Base-by-base conservation (phyloP, 2,329 filamentous ascomycete species). In the Rugonectria rugulosa region DNA sequence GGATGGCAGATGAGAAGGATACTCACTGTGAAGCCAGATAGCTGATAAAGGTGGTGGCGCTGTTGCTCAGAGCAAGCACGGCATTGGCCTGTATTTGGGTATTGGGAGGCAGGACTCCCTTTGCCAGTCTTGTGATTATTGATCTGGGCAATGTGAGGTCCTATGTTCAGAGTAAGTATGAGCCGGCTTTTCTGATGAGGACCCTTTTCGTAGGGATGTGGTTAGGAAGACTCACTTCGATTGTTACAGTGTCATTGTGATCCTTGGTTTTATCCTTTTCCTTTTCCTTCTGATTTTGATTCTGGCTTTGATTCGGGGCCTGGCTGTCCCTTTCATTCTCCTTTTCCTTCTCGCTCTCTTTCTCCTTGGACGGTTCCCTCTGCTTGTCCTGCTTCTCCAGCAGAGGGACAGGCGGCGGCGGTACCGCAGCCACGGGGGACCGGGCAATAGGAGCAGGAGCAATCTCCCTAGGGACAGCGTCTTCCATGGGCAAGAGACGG, bases 1-100 rank as follows among this genome's bases (percentile, higher is more conserved):
- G 26, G 40, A 12, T 40, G 20, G 21, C n/a, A 7, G 11, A 23
- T 6, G n/a, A 42, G 23, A 29, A 5, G 6, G n/a, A 36, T 36
- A 80, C 88, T 50, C 81, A 94, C 90, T 87, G 84, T 58, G 85
- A 83, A 38, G 89, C 88, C 26, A 95, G 78, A 72, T 93, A 91
- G 75, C 86, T 94, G 65, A 95, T 88, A 68, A 95, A 95, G 1
- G 95, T 87, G 1, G 89, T 93, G 7, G 91, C 88, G 73, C 89
- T 90, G 75, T 93, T 93, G 63, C 85, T 89, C 77, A 95, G 82
- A 9, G 90, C 91, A 46, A 91, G 75, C 50, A 93, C 84, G 36
- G 91, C 91, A 76, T 92, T 92, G 68, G 88, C 90, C 71, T 94
- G 90, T 43, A 94, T 90, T 73, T 92, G 89, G 5, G 90, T 93